Percentiles rank a stretch among this genome's conserved stretches.
Evolutionary conservation across 1,139 yeast genomes (phyloP).

Genomic region (Protomyces inundatus): DNA sequence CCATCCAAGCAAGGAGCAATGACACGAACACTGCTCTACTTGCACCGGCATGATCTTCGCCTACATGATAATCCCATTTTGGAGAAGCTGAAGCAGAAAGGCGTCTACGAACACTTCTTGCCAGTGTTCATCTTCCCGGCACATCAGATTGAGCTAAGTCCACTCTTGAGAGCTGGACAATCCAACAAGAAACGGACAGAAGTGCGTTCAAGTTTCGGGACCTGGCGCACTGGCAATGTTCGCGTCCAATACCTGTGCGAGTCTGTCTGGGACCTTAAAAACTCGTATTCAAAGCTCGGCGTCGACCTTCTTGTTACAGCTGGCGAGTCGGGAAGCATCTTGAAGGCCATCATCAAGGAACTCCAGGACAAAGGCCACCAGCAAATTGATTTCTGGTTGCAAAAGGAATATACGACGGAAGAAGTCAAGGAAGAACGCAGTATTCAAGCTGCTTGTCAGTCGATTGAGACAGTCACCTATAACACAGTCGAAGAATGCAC

Average conservation of each 20-base stretch:
- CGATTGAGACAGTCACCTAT: neutral
- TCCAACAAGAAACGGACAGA: neutral
- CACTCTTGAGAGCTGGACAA: conserved; percentile 10
- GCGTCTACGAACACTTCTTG: conserved; percentile 3
- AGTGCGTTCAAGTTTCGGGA: conserved; percentile 10
- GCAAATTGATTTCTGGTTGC: conserved; percentile 15
- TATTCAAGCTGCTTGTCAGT: conserved; percentile 1
- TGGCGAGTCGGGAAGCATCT: conserved; percentile 6
- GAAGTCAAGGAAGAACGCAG: conserved; percentile 2
- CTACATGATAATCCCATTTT: conserved; percentile 22
- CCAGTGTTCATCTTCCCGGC: conserved; percentile 21
- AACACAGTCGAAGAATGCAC: conserved; percentile 17
- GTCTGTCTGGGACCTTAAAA: conserved; percentile 21
- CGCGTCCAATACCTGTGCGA: conserved; percentile 16
- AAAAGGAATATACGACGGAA: conserved; percentile 19
- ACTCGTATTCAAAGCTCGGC: conserved; percentile 7
- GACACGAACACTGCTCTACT: conserved; percentile 16
- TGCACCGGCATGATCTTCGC: conserved; percentile 20
- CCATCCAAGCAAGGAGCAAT: neutral
- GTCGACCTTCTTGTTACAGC: conserved; percentile 4
- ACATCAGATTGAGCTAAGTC: conserved; percentile 20
- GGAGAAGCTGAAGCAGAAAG: conserved; percentile 3
- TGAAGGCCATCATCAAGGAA: neutral
- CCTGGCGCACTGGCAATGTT: conserved; percentile 18
- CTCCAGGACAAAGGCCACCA: neutral